These are phyloP conservation scores for Pezicula radicicola DNA, from an alignment of 2,329 filamentous ascomycete species.

Conservation along the genomic window DNA sequence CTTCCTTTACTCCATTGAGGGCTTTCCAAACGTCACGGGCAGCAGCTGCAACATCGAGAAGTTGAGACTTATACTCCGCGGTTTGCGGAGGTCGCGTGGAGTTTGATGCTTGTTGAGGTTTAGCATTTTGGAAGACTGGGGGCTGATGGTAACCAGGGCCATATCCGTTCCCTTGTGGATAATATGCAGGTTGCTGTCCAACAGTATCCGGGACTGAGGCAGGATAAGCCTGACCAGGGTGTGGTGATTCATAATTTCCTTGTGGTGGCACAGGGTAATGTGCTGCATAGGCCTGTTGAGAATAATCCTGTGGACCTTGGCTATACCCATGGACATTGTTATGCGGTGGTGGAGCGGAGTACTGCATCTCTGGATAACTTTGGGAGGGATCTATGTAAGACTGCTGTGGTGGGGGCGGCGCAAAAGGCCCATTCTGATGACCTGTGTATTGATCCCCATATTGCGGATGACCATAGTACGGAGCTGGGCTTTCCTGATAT, in stretches of 20 bases:
- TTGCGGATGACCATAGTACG: conserved; percentile 30
- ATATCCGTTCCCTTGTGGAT: conserved; percentile 16
- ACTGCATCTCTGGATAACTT: conserved; percentile 19
- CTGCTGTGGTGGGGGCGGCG: conserved; percentile 17
- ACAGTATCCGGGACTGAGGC: conserved; percentile 11
- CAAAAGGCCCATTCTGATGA: conserved; percentile 26
- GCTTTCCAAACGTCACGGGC: conserved; percentile 62
- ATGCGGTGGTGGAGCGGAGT: conserved; percentile 19
- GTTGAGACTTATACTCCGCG: conserved; percentile 42
- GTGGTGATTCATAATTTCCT: conserved; percentile 14
- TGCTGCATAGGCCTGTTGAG: conserved; percentile 21
- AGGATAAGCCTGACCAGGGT: conserved; percentile 16
- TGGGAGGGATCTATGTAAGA: conserved; percentile 20
- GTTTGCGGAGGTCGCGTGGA: conserved; percentile 30
- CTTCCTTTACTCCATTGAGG: conserved; percentile 55
- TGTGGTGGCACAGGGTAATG: conserved; percentile 17
- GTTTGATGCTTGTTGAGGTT: conserved; percentile 14
- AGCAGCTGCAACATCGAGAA: conserved; percentile 51
- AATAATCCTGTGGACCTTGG: conserved; percentile 19
- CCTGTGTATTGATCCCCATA: conserved; percentile 29
- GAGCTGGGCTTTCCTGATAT: conserved; percentile 26
- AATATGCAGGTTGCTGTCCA: conserved; percentile 15
- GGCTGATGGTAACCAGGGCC: conserved; percentile 15
- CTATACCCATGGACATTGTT: conserved; percentile 15
- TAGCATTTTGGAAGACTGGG: conserved; percentile 23